These are phyloP conservation scores for Pulveroboletus sp. DNA, from an alignment of 768 basidiomycete genomes.

Conservation along the genomic window DNA sequence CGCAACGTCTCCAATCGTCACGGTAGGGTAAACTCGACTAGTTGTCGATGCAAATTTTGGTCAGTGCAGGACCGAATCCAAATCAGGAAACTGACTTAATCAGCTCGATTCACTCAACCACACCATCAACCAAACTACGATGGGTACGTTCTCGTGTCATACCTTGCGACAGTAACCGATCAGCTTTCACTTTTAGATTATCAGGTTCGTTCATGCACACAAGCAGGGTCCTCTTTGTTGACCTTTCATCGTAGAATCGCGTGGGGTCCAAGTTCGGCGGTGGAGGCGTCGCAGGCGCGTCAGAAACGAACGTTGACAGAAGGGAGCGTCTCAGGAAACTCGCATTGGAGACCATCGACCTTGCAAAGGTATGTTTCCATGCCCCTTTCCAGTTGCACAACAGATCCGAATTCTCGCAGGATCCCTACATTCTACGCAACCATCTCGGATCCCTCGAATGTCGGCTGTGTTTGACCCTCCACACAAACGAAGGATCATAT, in stretches of 20 bases:
- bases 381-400: background rate
- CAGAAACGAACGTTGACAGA: constrained; percentile 93
- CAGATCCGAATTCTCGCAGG: constrained; percentile 46
- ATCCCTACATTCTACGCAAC: constrained; percentile 98
- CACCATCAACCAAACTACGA: constrained; percentile 14
- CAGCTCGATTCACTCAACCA: background rate
- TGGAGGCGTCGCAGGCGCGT: constrained; percentile 92
- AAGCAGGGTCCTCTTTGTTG: background rate
- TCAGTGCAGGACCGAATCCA: background rate
- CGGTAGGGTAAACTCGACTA: no score
- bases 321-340: constrained; percentile 93
- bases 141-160: constrained; percentile 28
- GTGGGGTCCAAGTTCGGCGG: constrained; percentile 95
- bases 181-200: constrained; percentile 45
- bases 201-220: constrained; percentile 45
- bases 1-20: background rate
- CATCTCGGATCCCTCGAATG: constrained; percentile 98
- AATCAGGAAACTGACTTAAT: constrained; percentile 13
- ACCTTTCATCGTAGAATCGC: constrained; percentile 64
- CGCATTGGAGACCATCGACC: constrained; percentile 94
- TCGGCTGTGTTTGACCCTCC: constrained; percentile 92
- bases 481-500: constrained; percentile 99
- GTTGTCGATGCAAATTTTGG: constrained; percentile 13
- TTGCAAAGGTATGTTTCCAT: constrained; percentile 74
- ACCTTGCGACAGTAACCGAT: constrained; percentile 2